Evolutionary conservation across 495 filamentous ascomycete genomes (phyloP).

Genomic region (Penicillium pulvis): DNA sequence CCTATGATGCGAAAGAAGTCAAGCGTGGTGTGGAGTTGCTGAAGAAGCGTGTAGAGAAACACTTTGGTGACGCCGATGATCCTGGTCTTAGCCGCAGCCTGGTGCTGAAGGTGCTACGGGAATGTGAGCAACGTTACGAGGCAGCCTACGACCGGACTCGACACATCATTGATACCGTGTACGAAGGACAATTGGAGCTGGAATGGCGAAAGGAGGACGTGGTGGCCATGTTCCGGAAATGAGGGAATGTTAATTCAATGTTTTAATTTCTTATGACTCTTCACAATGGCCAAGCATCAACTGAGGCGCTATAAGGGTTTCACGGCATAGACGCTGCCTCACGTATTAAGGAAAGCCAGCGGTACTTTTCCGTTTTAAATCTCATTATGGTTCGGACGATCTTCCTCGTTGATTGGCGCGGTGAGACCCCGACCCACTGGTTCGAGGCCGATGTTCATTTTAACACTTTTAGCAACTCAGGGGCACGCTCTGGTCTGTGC

Average conservation of each 20-base stretch:
- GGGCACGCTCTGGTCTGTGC: constrained; percentile 33
- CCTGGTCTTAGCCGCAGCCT: constrained; percentile 65
- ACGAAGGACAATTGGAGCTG: constrained; percentile 63
- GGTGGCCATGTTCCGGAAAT: constrained; percentile 53
- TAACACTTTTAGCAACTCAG: constrained; percentile 20
- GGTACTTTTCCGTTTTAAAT: not conserved
- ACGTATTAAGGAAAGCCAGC: not conserved
- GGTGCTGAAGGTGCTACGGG: constrained; percentile 75
- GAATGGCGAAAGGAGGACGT: constrained; percentile 64
- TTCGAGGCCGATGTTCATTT: constrained; percentile 19
- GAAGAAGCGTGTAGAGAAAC: constrained; percentile 90
- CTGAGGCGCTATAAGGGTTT: not conserved
- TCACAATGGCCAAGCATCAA: constrained; percentile 1
- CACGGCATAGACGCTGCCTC: not conserved
- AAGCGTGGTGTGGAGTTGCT: constrained; percentile 82
- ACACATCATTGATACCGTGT: constrained; percentile 62
- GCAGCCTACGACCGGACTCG: constrained; percentile 70
- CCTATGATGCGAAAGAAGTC: constrained; percentile 81
- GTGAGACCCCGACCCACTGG: constrained; percentile 20
- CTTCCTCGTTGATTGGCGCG: constrained; percentile 5
- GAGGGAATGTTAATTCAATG: constrained; percentile 16
- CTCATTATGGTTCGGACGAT: not conserved
- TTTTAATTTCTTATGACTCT: constrained; percentile 19
- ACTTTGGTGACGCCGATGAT: constrained; percentile 88
- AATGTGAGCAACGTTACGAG: constrained; percentile 78